Conservation (phyloP, 2,329 filamentous ascomycete genomes). For the Fusarium lateritium region DNA sequence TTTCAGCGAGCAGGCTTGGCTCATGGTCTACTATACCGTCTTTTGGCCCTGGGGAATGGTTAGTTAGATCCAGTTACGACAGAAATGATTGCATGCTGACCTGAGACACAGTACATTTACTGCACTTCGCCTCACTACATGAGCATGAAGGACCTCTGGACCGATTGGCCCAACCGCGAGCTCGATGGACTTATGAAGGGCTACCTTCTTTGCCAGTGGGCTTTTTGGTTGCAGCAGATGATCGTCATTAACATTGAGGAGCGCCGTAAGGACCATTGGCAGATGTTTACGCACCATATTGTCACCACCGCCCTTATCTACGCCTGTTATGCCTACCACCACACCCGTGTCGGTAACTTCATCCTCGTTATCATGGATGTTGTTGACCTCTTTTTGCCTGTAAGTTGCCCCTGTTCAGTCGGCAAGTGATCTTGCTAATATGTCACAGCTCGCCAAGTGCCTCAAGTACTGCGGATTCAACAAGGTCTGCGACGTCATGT, state of each 20-base stretch:
- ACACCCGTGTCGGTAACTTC: slow-evolving; percentile 88
- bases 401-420: slow-evolving; percentile 82
- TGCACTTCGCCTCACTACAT: slow-evolving; percentile 83
- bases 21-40: slow-evolving; percentile 84
- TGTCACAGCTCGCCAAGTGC: slow-evolving; percentile 88
- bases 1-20: slow-evolving; percentile 95
- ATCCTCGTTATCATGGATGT: slow-evolving; percentile 95
- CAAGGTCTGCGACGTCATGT: slow-evolving; percentile 83
- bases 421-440: slow-evolving; percentile 72
- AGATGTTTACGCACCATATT: slow-evolving; percentile 96
- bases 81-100: slow-evolving; percentile 3
- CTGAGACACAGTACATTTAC: slow-evolving; percentile 79
- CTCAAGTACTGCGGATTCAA: slow-evolving; percentile 89
- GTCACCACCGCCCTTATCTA: slow-evolving; percentile 87
- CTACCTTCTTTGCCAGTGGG: slow-evolving; percentile 91
- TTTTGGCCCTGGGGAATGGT: slow-evolving; percentile 91
- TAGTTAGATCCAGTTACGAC: slow-evolving; percentile 53
- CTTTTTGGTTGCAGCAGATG: slow-evolving; percentile 95
- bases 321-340: slow-evolving; percentile 87
- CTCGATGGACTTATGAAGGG: slow-evolving; percentile 82
- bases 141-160: slow-evolving; percentile 85
- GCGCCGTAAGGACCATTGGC: slow-evolving; percentile 92
- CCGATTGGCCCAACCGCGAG: slow-evolving; percentile 85
- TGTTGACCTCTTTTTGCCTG: slow-evolving; percentile 88
- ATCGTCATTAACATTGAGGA: slow-evolving; percentile 96